A percentile compares a stretch with the other conserved stretches of the same genome.
Evolutionary conservation across 306 rosid species (phyloP).

Genomic region (Rubus idaeus): DNA sequence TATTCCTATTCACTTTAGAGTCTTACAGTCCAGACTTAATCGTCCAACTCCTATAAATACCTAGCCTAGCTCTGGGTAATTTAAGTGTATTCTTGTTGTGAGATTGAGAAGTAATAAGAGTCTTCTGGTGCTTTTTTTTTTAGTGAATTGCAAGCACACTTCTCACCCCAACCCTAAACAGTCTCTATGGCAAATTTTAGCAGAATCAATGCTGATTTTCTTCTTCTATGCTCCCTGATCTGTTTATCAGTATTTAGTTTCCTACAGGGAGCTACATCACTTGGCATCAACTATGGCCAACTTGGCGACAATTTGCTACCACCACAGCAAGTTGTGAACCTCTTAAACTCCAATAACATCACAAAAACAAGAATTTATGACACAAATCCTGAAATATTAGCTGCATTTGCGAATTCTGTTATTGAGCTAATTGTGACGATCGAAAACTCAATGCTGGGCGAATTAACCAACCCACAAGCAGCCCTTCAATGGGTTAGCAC

Average conservation of each 20-base stretch:
- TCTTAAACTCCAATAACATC: conserved; percentile 56
- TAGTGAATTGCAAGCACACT: too few relatives aligned
- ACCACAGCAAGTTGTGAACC: conserved; percentile 64
- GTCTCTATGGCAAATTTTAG: not conserved
- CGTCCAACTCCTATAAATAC: too few relatives aligned
- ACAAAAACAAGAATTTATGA: conserved; percentile 84
- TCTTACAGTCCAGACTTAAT: too few relatives aligned
- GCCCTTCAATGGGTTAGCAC: conserved; percentile 76
- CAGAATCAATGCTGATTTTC: not conserved
- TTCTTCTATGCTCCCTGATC: not conserved
- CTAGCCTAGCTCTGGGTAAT: too few relatives aligned
- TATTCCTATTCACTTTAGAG: too few relatives aligned
- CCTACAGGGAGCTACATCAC: conserved; percentile 36
- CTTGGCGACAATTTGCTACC: conserved; percentile 70
- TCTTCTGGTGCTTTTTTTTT: too few relatives aligned
- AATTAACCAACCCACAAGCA: conserved; percentile 69
- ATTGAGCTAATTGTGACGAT: conserved; percentile 72
- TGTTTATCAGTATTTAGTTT: conserved; percentile 35
- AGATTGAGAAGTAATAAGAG: too few relatives aligned
- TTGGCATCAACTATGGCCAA: conserved; percentile 93
- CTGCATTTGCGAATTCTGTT: conserved; percentile 68
- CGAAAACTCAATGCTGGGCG: conserved; percentile 59
- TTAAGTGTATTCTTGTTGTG: too few relatives aligned
- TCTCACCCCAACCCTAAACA: too few relatives aligned
- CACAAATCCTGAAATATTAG: conserved; percentile 70